A percentile compares a stretch with the other conserved stretches of the same genome.
phyloP scores from a whole-genome alignment of 148 eudicot genomes.

The Vaccinium darrowii region DNA sequence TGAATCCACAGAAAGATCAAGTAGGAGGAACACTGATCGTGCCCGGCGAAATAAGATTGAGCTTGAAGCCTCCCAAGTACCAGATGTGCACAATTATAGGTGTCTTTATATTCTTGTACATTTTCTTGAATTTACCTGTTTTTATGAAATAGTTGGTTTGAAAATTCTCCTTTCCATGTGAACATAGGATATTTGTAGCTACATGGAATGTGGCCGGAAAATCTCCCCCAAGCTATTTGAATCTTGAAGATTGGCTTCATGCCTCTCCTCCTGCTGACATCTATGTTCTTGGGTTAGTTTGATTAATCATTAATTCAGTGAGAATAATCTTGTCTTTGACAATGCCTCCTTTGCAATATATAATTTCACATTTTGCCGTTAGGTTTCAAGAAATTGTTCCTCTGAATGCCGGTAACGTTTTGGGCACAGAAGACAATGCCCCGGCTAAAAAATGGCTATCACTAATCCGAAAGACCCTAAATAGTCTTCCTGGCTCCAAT shows the following conservation, averaged over 20 bases:
- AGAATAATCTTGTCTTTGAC: background rate
- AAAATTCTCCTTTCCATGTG: constrained; percentile 7
- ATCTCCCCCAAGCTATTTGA: constrained; percentile 83
- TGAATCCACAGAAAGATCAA: constrained; percentile 51
- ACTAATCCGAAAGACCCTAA: constrained; percentile 70
- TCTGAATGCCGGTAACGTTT: constrained; percentile 93
- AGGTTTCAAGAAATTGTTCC: constrained; percentile 99
- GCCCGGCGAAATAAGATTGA: constrained; percentile 56
- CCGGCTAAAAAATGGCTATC: constrained; percentile 91
- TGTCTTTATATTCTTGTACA: constrained; percentile 20
- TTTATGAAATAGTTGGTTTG: background rate
- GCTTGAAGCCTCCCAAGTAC: constrained; percentile 58
- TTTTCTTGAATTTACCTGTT: background rate
- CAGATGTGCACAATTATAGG: constrained; percentile 79
- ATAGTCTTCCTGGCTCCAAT: constrained; percentile 68
- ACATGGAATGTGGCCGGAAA: constrained; percentile 99
- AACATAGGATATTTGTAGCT: constrained; percentile 71
- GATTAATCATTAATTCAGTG: background rate
- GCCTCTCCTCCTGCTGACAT: constrained; percentile 94
- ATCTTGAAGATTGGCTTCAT: constrained; percentile 97
- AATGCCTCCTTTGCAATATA: background rate
- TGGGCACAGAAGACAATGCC: constrained; percentile 95
- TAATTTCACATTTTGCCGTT: constrained; percentile 13
- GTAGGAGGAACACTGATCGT: constrained; percentile 48
- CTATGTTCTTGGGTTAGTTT: constrained; percentile 90